Percentiles rank a stretch among this genome's conserved stretches.
Evolutionary conservation across 2,329 filamentous ascomycete genomes (phyloP).

Genomic region (Sarocladium strictum): DNA sequence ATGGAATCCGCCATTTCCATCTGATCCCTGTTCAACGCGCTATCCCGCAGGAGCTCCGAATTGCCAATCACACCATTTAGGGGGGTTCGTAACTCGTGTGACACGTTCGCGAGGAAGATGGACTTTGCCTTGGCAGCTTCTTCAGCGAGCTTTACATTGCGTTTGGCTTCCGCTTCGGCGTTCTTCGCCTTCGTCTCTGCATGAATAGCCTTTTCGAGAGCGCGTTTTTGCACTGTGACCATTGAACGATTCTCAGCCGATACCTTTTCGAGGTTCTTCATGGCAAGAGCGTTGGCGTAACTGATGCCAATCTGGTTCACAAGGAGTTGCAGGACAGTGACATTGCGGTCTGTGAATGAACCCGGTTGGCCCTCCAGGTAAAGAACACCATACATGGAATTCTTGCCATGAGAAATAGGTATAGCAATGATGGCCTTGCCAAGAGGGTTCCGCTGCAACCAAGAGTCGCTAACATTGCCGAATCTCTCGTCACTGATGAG

Average conservation of each 20-base stretch:
- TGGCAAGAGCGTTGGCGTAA: slow-evolving; percentile 61
- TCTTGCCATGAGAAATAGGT: slow-evolving; percentile 70
- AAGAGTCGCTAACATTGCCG: slow-evolving; percentile 65
- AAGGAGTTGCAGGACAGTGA: slow-evolving; percentile 61
- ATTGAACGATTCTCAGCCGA: slow-evolving; percentile 73
- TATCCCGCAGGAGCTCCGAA: slow-evolving; percentile 75
- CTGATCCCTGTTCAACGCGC: slow-evolving; percentile 67
- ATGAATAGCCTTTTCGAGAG: slow-evolving; percentile 64
- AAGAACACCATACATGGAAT: slow-evolving; percentile 64
- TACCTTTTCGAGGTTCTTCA: slow-evolving; percentile 69
- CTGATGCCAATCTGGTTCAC: slow-evolving; percentile 74
- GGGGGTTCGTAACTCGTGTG: slow-evolving; percentile 74
- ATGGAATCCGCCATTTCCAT: slow-evolving; percentile 84
- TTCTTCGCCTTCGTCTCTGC: slow-evolving; percentile 72
- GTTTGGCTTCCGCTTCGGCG: slow-evolving; percentile 69
- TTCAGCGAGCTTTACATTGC: slow-evolving; percentile 75
- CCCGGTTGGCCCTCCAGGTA: slow-evolving; percentile 72
- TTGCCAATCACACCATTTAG: slow-evolving; percentile 88
- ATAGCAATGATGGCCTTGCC: slow-evolving; percentile 76
- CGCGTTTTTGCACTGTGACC: slow-evolving; percentile 70
- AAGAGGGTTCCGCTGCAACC: slow-evolving; percentile 60
- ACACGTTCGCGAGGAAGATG: slow-evolving; percentile 75
- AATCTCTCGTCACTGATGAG: slow-evolving; percentile 71
- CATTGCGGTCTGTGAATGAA: slow-evolving; percentile 69
- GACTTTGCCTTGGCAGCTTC: slow-evolving; percentile 79